A percentile compares a stretch with the other conserved stretches of the same genome.
These are phyloP conservation scores for Massariosphaeria phaeospora DNA, from an alignment of 495 filamentous ascomycete species.

Conservation along the genomic window DNA sequence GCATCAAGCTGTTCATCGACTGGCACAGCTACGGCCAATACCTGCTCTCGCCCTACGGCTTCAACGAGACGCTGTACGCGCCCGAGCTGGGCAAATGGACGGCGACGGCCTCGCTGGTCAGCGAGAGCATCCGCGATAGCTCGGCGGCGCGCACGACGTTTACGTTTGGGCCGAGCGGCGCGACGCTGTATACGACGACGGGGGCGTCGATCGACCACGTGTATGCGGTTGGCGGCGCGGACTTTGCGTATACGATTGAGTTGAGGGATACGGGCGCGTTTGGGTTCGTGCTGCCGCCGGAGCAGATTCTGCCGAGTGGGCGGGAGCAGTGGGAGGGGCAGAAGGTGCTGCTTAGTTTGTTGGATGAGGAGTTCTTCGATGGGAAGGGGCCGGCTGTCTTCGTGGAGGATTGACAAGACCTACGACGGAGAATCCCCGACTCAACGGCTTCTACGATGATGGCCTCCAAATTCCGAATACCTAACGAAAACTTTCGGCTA, in stretches of 20 bases:
- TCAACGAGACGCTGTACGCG: slow-evolving; percentile 43
- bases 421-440: too few species aligned
- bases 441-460: too few species aligned
- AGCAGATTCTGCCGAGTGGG: slow-evolving; percentile 49
- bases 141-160: slow-evolving; percentile 40
- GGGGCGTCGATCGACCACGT: slow-evolving; percentile 53
- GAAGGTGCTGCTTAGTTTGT: slow-evolving; percentile 23
- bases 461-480: too few species aligned
- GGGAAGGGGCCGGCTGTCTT: slow-evolving; percentile 13
- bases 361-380: slow-evolving; percentile 19
- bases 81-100: slow-evolving; percentile 32
- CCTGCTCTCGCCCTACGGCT: slow-evolving; percentile 45
- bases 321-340: slow-evolving; percentile 53
- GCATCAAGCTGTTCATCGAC: slow-evolving; percentile 58
- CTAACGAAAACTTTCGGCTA: too few species aligned
- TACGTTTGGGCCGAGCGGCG: slow-evolving; percentile 48
- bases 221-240: slow-evolving; percentile 46
- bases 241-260: slow-evolving; percentile 55
- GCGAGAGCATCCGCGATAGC: slow-evolving; percentile 12
- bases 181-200: slow-evolving; percentile 53
- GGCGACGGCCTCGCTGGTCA: background rate
- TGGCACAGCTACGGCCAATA: slow-evolving; percentile 56
- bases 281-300: slow-evolving; percentile 55
- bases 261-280: slow-evolving; percentile 45
- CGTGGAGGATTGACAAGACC: too few species aligned